These are phyloP conservation scores for Thelephora ganbajun DNA, from an alignment of 768 basidiomycete species.

Conservation along the genomic window DNA sequence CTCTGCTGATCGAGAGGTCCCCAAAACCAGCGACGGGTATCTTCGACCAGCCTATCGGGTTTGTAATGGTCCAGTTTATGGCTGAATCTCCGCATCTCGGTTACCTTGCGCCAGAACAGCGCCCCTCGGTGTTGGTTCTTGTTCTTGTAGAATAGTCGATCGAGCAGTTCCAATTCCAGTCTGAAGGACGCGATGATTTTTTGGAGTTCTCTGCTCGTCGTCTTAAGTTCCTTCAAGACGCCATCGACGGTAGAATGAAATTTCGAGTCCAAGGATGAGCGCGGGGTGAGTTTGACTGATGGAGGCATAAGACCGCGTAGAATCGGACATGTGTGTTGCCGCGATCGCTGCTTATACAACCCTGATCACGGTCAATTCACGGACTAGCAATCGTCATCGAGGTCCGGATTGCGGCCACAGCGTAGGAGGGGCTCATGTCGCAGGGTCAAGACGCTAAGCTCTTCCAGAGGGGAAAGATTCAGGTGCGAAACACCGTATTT, in stretches of 20 bases:
- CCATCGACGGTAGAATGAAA: slow-evolving; percentile 30
- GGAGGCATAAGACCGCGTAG: slow-evolving; percentile 5
- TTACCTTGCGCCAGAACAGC: slow-evolving; percentile 55
- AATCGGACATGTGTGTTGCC: slow-evolving; percentile 7
- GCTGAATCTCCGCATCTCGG: slow-evolving; percentile 45
- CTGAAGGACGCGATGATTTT: slow-evolving; percentile 24
- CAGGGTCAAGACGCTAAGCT: slow-evolving; percentile 83
- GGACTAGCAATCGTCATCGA: too few species aligned
- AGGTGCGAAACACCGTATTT: slow-evolving; percentile 31
- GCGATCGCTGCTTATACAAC: not conserved
- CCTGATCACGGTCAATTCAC: not conserved
- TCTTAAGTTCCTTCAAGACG: slow-evolving; percentile 49
- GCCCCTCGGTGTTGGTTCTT: slow-evolving; percentile 65
- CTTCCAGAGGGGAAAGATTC: slow-evolving; percentile 85
- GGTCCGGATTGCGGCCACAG: not conserved
- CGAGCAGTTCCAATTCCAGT: slow-evolving; percentile 45
- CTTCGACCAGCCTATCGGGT: slow-evolving; percentile 13
- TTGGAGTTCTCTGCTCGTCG: slow-evolving; percentile 37
- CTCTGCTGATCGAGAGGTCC: slow-evolving; percentile 20
- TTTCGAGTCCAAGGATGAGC: slow-evolving; percentile 10
- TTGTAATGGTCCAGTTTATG: slow-evolving; percentile 17
- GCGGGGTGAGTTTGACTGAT: slow-evolving; percentile 4
- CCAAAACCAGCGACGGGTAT: slow-evolving; percentile 39
- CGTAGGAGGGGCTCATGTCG: slow-evolving; percentile 2
- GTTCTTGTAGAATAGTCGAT: slow-evolving; percentile 62